Conservation (phyloP, 2,329 filamentous ascomycete genomes). For the Cercospora sojina region DNA sequence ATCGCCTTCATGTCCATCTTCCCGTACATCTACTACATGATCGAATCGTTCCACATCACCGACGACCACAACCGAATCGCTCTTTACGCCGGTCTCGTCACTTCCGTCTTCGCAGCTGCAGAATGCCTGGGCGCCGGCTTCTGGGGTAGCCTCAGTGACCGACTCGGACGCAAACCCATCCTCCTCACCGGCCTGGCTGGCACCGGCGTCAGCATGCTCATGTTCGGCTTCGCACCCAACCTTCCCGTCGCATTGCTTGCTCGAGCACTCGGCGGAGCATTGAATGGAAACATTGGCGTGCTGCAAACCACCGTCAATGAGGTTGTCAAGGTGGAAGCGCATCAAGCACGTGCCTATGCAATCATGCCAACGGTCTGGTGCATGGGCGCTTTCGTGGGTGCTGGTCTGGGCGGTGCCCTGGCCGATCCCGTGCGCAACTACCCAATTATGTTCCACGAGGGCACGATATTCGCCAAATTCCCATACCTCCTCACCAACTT, state of each 20-base stretch:
- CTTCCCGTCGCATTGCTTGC: conserved; percentile 81
- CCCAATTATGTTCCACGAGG: conserved; percentile 67
- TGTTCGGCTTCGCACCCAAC: conserved; percentile 86
- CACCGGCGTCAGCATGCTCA: conserved; percentile 86
- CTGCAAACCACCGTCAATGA: conserved; percentile 94
- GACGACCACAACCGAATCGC: conserved; percentile 76
- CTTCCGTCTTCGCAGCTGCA: conserved; percentile 91
- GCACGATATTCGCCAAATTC: conserved; percentile 78
- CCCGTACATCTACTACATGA: conserved; percentile 98
- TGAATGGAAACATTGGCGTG: conserved; percentile 96
- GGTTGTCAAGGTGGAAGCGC: conserved; percentile 86
- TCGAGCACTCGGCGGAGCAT: conserved; percentile 80
- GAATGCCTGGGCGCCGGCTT: conserved; percentile 91
- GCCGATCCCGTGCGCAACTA: conserved; percentile 84
- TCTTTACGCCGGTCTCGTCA: conserved; percentile 93
- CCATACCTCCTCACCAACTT: conserved; percentile 91
- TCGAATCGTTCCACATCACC: conserved; percentile 84
- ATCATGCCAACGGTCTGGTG: conserved; percentile 99
- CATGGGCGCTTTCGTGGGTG: conserved; percentile 90
- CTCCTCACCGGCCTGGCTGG: conserved; percentile 85
- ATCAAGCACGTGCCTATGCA: conserved; percentile 91
- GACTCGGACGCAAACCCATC: conserved; percentile 87
- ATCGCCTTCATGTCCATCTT: conserved; percentile 99
- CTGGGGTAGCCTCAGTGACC: conserved; percentile 92
- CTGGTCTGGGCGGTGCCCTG: conserved; percentile 84